A percentile compares a stretch with the other conserved stretches of the same genome.
phyloP scores from a whole-genome alignment of 2,329 filamentous ascomycete species.

The Calonectria montana region DNA sequence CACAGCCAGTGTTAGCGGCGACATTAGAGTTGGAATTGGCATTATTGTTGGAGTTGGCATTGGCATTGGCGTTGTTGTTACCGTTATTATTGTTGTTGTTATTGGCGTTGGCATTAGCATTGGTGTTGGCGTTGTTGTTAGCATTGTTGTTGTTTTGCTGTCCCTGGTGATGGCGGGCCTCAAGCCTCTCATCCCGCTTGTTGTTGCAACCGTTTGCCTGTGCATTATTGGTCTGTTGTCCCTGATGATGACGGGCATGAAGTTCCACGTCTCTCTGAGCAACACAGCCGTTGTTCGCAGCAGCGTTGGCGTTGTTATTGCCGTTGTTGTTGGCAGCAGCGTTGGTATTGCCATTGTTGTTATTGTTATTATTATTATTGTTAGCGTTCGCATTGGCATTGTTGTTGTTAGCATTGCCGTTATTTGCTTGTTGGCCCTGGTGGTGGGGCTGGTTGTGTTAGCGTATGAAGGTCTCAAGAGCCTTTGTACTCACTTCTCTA shows the following conservation, averaged over 20 bases:
- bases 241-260: constrained; percentile 11
- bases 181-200: background rate
- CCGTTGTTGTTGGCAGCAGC: background rate
- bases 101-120: background rate
- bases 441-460: constrained; percentile 15
- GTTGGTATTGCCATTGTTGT: background rate
- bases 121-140: background rate
- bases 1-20: background rate
- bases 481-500: background rate
- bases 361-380: background rate
- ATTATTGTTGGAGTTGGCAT: background rate
- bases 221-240: background rate
- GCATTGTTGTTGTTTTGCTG: background rate
- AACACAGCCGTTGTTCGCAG: background rate
- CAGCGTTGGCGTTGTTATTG: background rate
- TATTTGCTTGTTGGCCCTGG: constrained; percentile 3
- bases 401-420: background rate
- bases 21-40: background rate
- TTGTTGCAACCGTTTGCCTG: background rate
- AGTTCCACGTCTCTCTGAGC: background rate
- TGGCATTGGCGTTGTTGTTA: background rate
- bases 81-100: background rate
- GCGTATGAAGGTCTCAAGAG: background rate
- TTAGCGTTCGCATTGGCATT: background rate
- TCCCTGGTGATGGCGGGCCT: constrained; percentile 14